phyloP scores from a whole-genome alignment of 257 asterid species.

The Jaltomata sinuosa region DNA sequence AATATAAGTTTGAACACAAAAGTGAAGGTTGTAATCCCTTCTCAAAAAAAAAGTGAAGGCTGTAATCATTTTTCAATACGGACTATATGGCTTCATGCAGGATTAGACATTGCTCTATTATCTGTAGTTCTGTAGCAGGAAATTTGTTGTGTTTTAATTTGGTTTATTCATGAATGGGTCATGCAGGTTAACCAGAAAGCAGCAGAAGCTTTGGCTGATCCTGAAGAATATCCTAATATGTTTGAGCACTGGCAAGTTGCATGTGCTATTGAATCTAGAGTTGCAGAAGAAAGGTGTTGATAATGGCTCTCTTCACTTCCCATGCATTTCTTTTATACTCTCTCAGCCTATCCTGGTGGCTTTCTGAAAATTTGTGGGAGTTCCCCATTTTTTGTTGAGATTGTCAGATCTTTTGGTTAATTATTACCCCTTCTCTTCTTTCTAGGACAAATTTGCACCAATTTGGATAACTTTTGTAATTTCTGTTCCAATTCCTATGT shows the following conservation, averaged over 20 bases:
- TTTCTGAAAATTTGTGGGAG: neutral
- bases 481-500: slow-evolving; percentile 15
- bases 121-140: neutral
- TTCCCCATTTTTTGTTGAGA: neutral
- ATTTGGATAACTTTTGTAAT: neutral
- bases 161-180: neutral
- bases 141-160: neutral
- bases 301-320: neutral
- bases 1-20: neutral
- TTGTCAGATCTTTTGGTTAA: neutral
- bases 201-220: slow-evolving; percentile 93
- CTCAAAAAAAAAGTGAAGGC: neutral
- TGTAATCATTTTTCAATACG: neutral
- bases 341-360: neutral
- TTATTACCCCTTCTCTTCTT: neutral
- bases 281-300: slow-evolving; percentile 39
- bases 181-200: slow-evolving; percentile 81
- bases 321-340: neutral
- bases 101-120: neutral
- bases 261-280: slow-evolving; percentile 63
- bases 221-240: slow-evolving; percentile 82
- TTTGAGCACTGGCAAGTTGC: slow-evolving; percentile 96
- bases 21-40: neutral
- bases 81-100: neutral
- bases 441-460: neutral